These are phyloP conservation scores for Sugiyamaella novakii DNA, from an alignment of 1,139 yeast species.

Conservation along the genomic window DNA sequence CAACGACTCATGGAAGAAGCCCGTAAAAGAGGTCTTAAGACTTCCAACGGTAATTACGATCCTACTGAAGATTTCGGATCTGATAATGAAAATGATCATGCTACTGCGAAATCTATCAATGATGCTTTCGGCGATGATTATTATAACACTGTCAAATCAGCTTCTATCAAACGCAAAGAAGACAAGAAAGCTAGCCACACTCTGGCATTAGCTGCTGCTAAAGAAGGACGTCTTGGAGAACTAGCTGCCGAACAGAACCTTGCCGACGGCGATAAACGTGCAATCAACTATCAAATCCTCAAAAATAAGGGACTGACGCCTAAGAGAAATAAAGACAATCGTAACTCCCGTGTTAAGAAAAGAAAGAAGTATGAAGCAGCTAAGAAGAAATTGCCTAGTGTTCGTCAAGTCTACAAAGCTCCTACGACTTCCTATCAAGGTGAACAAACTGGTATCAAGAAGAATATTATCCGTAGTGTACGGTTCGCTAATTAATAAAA, in stretches of 20 bases:
- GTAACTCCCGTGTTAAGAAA: conserved; percentile 97
- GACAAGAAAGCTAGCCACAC: conserved; percentile 67
- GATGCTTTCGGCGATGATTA: conserved; percentile 47
- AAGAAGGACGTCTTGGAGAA: conserved; percentile 79
- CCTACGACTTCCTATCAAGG: conserved; percentile 87
- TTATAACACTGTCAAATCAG: conserved; percentile 54
- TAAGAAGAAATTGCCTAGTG: conserved; percentile 87
- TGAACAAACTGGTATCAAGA: conserved; percentile 96
- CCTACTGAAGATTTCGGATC: conserved; percentile 54
- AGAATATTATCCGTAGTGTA: conserved; percentile 83
- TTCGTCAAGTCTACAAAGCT: conserved; percentile 81
- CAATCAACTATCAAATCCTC: conserved; percentile 87
- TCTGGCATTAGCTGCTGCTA: conserved; percentile 75
- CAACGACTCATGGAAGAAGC: conserved; percentile 88
- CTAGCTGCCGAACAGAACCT: conserved; percentile 54
- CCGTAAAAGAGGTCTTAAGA: conserved; percentile 70
- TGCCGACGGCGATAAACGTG: conserved; percentile 76
- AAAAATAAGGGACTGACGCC: conserved; percentile 96
- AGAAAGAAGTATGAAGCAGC: conserved; percentile 96
- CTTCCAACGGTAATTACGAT: conserved; percentile 60
- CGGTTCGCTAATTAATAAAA: conserved; percentile 50
- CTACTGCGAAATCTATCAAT: conserved; percentile 41
- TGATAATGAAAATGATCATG: conserved; percentile 37
- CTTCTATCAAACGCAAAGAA: conserved; percentile 52
- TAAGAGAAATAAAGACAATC: conserved; percentile 85